Evolutionary conservation across 306 rosid genomes (phyloP).

Genomic region (Ormosia semicastrata): DNA sequence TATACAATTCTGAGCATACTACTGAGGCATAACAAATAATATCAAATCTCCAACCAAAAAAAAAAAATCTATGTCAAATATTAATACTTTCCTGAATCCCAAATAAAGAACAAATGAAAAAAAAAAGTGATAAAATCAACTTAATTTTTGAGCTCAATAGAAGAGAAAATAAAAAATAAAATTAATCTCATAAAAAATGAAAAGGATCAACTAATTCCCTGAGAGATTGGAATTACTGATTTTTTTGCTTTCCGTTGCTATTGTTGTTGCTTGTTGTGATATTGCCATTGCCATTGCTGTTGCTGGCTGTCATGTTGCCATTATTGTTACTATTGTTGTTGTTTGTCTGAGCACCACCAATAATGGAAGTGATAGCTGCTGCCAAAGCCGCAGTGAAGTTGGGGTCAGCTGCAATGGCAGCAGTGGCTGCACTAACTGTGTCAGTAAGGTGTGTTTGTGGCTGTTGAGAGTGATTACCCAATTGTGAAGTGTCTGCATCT

Average conservation of each 20-base stretch:
- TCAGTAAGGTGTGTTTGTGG: conserved; percentile 33
- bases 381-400: conserved; percentile 68
- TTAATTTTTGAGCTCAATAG: conserved; percentile 11
- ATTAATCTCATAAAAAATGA: not conserved
- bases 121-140: conserved; percentile 15
- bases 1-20: conserved; percentile 28
- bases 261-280: conserved; percentile 11
- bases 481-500: conserved; percentile 30
- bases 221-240: conserved; percentile 33
- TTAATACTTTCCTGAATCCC: conserved; percentile 8
- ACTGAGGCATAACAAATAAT: conserved; percentile 27
- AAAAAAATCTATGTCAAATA: conserved; percentile 2
- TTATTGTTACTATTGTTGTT: conserved; percentile 12
- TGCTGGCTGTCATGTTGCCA: not conserved
- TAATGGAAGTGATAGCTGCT: conserved; percentile 62
- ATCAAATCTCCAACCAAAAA: conserved; percentile 4
- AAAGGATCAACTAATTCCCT: conserved; percentile 11
- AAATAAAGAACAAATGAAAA: not conserved
- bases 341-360: conserved; percentile 46
- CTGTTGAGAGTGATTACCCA: conserved; percentile 19
- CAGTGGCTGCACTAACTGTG: conserved; percentile 60
- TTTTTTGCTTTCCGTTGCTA: conserved; percentile 39
- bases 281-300: conserved; percentile 17
- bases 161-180: not conserved
- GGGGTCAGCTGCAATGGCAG: conserved; percentile 77